A percentile compares a stretch with the other conserved stretches of the same genome.
Conservation (phyloP, 2,329 filamentous ascomycete species). For the Penicillium sp. region DNA sequence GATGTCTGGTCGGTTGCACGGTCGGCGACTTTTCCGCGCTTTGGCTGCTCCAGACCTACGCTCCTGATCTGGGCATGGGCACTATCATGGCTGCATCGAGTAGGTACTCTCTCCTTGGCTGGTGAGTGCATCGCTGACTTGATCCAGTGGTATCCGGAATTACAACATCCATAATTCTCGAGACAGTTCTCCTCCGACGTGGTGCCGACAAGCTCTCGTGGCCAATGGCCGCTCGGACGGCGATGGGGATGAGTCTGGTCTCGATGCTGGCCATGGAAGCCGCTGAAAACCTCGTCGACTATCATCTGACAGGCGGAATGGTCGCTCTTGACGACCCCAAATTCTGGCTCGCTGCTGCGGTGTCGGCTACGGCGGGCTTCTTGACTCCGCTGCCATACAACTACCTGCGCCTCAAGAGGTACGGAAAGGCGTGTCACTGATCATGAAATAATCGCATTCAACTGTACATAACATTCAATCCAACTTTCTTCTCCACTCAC, state of each 20-base stretch:
- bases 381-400: constrained; percentile 60
- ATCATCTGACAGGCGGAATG: constrained; percentile 58
- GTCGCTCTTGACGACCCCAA: constrained; percentile 53
- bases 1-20: constrained; percentile 62
- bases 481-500: not conserved
- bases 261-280: constrained; percentile 65
- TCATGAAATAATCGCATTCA: not conserved
- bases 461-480: not conserved
- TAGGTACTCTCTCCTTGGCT: constrained; percentile 30
- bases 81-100: constrained; percentile 60
- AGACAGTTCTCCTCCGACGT: constrained; percentile 56
- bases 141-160: constrained; percentile 57
- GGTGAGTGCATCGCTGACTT: not conserved
- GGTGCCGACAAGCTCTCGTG: constrained; percentile 57
- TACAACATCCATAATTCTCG: constrained; percentile 57
- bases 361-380: constrained; percentile 36
- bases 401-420: constrained; percentile 55
- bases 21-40: constrained; percentile 61
- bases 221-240: constrained; percentile 55
- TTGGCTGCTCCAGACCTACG: constrained; percentile 59
- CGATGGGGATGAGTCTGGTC: constrained; percentile 63
- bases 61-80: constrained; percentile 53
- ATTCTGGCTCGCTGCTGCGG: constrained; percentile 58
- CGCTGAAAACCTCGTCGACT: constrained; percentile 61
- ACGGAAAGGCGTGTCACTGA: constrained; percentile 47